Percentiles rank a stretch among this genome's conserved stretches.
Evolutionary conservation across 495 filamentous ascomycete species (phyloP).

Genomic region (Rhypophila decipiens): DNA sequence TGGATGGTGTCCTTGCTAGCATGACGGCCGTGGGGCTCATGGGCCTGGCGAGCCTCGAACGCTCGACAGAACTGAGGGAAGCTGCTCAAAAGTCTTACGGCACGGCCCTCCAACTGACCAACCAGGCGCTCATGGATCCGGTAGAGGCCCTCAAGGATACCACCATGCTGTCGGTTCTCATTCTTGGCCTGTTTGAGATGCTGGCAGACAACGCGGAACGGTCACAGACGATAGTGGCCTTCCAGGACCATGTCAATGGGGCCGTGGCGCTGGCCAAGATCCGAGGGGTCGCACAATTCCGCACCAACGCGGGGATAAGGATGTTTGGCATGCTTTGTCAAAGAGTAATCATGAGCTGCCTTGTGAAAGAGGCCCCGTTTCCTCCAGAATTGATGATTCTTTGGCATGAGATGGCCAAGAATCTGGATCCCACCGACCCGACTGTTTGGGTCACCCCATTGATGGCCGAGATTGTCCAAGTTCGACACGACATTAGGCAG

Average conservation of each 20-base stretch:
- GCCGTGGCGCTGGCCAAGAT: conserved; percentile 51
- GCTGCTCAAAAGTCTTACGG: conserved; percentile 42
- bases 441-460: conserved; percentile 22
- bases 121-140: conserved; percentile 47
- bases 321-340: conserved; percentile 54
- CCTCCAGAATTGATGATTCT: conserved; percentile 30
- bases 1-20: conserved; percentile 31
- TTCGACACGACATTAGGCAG: conserved; percentile 35
- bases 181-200: conserved; percentile 53
- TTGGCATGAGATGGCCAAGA: conserved; percentile 24
- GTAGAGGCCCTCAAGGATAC: conserved; percentile 52
- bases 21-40: conserved; percentile 47
- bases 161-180: conserved; percentile 55
- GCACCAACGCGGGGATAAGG: conserved; percentile 45
- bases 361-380: conserved; percentile 31
- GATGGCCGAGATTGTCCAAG: conserved; percentile 40
- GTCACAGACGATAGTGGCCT: conserved; percentile 42
- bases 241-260: conserved; percentile 55
- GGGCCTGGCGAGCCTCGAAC: conserved; percentile 37
- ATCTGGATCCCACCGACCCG: conserved; percentile 17
- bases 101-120: conserved; percentile 40
- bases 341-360: conserved; percentile 35
- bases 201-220: conserved; percentile 41
- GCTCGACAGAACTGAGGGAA: conserved; percentile 33
- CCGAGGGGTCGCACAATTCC: conserved; percentile 51